Evolutionary conservation across 169 alveolate species (phyloP), one percentile per base, ranked within the genome.

Genomic region (Miamiensis avidus): DNA sequence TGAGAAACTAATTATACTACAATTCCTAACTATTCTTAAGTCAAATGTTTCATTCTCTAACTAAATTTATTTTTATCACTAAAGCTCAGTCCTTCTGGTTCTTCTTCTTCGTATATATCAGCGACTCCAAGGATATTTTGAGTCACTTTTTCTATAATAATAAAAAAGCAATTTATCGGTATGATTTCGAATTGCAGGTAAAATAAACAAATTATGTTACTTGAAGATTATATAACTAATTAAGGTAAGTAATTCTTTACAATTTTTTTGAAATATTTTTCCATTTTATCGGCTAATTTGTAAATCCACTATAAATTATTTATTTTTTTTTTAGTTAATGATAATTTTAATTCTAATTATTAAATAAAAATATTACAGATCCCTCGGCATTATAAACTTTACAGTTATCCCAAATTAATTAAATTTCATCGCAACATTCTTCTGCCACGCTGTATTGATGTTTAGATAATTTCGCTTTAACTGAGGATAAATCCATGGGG

Each of bases 371-470:
- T 32, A 16, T 79, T 79, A 79, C 84, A 49, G 84, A 79, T 49
- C 84, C 84, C 64, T 79, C 74, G 15, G 84, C 93, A 84, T 91
- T 91, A 86, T 88, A 91, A 29, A 88, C 85, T 88, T 88, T 88
- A 72, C 95, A 91, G 87, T 91, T 87, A 86, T 91, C 95, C 95
- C 95, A 91, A 26, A 91, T 84, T 74, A 91, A 74, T 89, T 91
- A 86, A 25, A 91, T 82, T 75, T 91, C 95, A 86, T 91, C 91
- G 79, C 88, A 82, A 88, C 91, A 88, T 29, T 88, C 93, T 82
- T 91, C 93, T 32, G 89, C 83, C 20, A 76, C 78, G 32, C 76
- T 34, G 72, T 91, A 91, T 69, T 65, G 72, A 73, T 88, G 81
- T 34, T 87, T 76, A 31, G 83, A 87, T 84, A 91, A 82, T 82